A percentile compares a stretch with the other conserved stretches of the same genome.
phyloP scores from a whole-genome alignment of 805 yeast genomes.

The Blastobotrys terrestris region DNA sequence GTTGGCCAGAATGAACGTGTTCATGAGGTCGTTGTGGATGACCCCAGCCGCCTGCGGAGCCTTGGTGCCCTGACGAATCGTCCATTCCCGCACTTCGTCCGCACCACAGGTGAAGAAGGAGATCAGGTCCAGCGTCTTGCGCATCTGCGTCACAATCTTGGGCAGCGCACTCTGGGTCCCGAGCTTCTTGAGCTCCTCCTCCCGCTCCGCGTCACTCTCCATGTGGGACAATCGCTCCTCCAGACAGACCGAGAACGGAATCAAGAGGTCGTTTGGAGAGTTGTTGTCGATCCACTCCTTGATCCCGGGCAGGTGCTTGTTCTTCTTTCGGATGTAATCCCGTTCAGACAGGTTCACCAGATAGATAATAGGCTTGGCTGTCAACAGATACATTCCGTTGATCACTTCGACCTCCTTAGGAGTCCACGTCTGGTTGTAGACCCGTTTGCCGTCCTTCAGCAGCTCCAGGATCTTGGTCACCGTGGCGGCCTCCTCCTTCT shows the following conservation, averaged over 20 bases:
- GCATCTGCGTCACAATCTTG: constrained; percentile 78
- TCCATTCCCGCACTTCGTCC: constrained; percentile 97
- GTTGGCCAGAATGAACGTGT: constrained; percentile 90
- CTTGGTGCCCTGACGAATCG: constrained; percentile 81
- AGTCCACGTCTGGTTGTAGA: constrained; percentile 83
- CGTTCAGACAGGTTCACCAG: constrained; percentile 83
- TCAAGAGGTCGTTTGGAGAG: constrained; percentile 86
- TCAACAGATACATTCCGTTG: constrained; percentile 78
- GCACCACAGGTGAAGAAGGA: constrained; percentile 96
- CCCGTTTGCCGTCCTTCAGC: constrained; percentile 80
- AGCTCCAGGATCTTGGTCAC: constrained; percentile 67
- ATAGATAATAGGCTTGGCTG: constrained; percentile 94
- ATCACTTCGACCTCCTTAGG: constrained; percentile 86
- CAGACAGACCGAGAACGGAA: constrained; percentile 86
- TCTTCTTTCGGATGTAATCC: constrained; percentile 82
- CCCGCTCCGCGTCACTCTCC: constrained; percentile 79
- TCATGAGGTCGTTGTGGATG: constrained; percentile 91
- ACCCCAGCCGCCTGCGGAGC: constrained; percentile 99
- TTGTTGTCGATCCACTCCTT: constrained; percentile 83
- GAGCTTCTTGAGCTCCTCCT: constrained; percentile 63
- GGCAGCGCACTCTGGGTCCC: constrained; percentile 82
- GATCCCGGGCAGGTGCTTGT: constrained; percentile 75
- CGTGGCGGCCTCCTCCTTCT: constrained; percentile 76
- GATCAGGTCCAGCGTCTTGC: constrained; percentile 76
- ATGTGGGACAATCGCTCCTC: constrained; percentile 88